phyloP scores from a whole-genome alignment of 306 rosid species.

The Adenanthera pavonina region DNA sequence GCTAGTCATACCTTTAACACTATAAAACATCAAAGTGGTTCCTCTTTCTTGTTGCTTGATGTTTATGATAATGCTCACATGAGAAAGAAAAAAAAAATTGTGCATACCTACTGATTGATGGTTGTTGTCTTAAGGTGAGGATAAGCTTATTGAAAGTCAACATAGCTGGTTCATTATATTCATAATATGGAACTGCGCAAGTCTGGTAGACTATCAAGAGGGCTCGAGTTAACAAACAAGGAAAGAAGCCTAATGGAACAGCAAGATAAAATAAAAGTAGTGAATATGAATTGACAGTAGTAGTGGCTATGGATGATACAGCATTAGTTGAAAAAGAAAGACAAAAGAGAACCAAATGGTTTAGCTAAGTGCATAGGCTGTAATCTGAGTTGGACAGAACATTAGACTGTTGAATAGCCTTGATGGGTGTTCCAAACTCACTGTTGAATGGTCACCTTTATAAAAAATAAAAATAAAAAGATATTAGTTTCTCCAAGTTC shows the following conservation, averaged over 20 bases:
- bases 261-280: neutral
- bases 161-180: neutral
- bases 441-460: neutral
- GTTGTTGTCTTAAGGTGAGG: neutral
- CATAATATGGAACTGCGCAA: neutral
- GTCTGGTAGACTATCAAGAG: neutral
- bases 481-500: slow-evolving; percentile 18
- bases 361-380: neutral
- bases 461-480: neutral
- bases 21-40: neutral
- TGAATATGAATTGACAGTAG: neutral
- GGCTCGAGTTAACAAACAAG: neutral
- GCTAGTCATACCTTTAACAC: neutral
- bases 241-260: neutral
- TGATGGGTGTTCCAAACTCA: neutral
- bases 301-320: neutral
- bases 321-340: neutral
- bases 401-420: neutral
- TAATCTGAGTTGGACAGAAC: neutral
- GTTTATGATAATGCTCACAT: neutral
- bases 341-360: neutral
- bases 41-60: neutral
- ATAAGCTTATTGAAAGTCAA: neutral
- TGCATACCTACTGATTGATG: neutral
- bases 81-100: neutral